Conservation (phyloP, 257 asterid species). For the Primulina tabacum region DNA sequence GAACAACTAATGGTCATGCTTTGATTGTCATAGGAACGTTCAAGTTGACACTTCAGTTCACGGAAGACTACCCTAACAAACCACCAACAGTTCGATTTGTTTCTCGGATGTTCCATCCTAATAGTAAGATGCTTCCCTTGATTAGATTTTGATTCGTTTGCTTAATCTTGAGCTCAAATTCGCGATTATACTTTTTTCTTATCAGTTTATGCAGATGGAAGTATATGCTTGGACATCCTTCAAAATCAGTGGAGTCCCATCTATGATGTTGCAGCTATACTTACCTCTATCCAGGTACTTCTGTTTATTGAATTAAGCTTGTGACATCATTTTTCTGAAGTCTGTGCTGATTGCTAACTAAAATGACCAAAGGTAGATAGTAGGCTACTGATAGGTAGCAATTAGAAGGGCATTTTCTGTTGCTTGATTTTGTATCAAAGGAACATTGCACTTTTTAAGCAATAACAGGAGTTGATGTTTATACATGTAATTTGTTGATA, state of each 20-base stretch:
- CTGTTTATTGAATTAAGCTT: constrained; percentile 5
- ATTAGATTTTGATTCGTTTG: background rate
- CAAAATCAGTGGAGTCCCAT: constrained; percentile 98
- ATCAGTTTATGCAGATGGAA: constrained; percentile 91
- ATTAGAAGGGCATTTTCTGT: background rate
- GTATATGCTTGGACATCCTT: constrained; percentile 91
- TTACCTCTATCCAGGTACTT: constrained; percentile 81
- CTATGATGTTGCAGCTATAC: constrained; percentile 90
- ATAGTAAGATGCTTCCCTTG: constrained; percentile 46
- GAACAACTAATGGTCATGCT: constrained; percentile 11
- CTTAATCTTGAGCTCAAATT: constrained; percentile 21
- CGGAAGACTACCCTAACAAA: constrained; percentile 79
- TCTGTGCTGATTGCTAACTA: background rate
- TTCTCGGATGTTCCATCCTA: constrained; percentile 87
- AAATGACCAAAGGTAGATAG: background rate
- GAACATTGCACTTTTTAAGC: background rate
- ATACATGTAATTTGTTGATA: too few relatives aligned
- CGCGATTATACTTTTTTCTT: constrained; percentile 17
- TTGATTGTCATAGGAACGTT: constrained; percentile 57
- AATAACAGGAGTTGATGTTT: background rate
- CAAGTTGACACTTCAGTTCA: constrained; percentile 66
- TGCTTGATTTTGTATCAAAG: background rate
- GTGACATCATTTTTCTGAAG: background rate
- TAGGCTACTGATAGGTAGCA: background rate
- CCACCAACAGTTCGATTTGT: constrained; percentile 83